Base-by-base conservation (phyloP, 345 rosid species). In the Cardamine occulta region DNA sequence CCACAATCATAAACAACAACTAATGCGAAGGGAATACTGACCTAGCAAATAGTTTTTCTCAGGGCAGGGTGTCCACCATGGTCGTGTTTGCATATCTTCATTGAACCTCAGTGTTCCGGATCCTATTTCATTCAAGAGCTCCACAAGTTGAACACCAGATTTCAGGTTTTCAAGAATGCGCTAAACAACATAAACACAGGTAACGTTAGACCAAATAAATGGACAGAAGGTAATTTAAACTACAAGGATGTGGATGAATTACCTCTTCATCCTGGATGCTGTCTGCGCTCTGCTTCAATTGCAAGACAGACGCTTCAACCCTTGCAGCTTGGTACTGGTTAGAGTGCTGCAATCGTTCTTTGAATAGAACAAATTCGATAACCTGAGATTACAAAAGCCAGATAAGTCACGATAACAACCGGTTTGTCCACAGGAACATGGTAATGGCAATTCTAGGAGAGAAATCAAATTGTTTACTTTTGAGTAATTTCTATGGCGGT, bases 21-120 rank as follows among this genome's bases (percentile, higher is more conserved):
- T 40, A 37, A 11, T 52, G 23, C 35, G 39, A 66, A 19, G 23
- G 8, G 59, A 23, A 19, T 26, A 72, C 89, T 54, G 63, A 90
- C 99, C 99, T 80, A 89, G 82, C 18, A 95, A 87, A 82, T 88
- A 84, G 77, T 95, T 95, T 82, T 85, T 89, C 74, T 82, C 93
- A 37, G 93, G 78, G 77, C 79, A 79, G 78, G 97, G 99, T 12
- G 97, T 90, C 97, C 99, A 95, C 97, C 97, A 95, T 71, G 99
- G 99, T 42, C 97, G 85, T 63, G 93, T 80, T 73, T 85, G 86
- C 68, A 93, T 82, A 84, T 95, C 99, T 80, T 95, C 97, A 84
- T 95, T 90, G 75, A 87, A 88, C 59, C 85, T 86, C 82, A 90
- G 68, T 21, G 84, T 80, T 76, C 81, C 88, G 28, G 92, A 86